phyloP scores from a whole-genome alignment of 805 yeast species.

The Suhomyces pyralidae region DNA sequence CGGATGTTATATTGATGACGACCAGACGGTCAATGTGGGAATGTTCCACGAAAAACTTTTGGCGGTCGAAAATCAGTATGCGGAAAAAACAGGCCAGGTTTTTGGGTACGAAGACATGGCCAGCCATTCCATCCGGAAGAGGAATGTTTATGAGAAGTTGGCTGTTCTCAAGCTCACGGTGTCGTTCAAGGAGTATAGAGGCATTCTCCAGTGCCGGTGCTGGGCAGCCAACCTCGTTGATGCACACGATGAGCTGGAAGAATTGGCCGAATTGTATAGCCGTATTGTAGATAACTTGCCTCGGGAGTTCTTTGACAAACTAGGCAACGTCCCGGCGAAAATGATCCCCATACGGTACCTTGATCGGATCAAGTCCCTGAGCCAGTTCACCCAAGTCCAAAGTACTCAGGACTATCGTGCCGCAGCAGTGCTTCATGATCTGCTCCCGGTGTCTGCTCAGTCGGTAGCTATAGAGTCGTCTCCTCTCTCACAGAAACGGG shows the following conservation, averaged over 20 bases:
- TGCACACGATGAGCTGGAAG: not conserved
- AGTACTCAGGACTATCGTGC: not conserved
- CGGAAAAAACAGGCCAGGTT: not conserved
- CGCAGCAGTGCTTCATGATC: not conserved
- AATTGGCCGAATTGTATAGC: not conserved
- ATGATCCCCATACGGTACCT: not conserved
- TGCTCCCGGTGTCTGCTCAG: not conserved
- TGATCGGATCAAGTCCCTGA: not conserved
- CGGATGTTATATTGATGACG: not conserved
- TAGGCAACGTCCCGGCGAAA: not conserved
- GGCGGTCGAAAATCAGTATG: not conserved
- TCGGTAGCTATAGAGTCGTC: not conserved
- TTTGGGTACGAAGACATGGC: not conserved
- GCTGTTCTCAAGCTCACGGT: constrained; percentile 5
- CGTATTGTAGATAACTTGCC: constrained; percentile 2
- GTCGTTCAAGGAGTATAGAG: constrained; percentile 9
- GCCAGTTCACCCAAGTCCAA: not conserved
- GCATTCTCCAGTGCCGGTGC: constrained; percentile 13
- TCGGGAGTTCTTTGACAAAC: not conserved
- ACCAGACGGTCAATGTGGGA: constrained; percentile 1
- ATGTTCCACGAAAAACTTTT: not conserved
- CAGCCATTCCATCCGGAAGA: not conserved
- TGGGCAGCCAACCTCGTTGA: not conserved
- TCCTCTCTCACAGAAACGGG: not conserved
- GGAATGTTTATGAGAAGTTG: constrained; percentile 1